phyloP scores from a whole-genome alignment of 2,329 filamentous ascomycete species.

The Aspergillus sp. region DNA sequence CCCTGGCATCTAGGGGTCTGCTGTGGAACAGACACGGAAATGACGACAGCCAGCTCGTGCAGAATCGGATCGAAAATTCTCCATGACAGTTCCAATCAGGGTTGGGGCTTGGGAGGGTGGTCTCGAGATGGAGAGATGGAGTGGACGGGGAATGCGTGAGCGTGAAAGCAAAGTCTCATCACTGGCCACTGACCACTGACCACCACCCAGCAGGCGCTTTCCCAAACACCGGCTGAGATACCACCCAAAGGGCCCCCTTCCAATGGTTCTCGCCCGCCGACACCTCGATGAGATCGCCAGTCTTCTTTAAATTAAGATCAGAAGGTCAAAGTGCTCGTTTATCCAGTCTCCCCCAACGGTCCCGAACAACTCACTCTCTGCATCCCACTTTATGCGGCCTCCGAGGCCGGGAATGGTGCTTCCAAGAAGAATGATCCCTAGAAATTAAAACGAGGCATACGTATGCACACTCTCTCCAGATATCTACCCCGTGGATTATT shows the following conservation, averaged over 20 bases:
- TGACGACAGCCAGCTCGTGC: constrained; percentile 7
- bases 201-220: constrained; percentile 4
- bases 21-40: constrained; percentile 6
- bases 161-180: background rate
- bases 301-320: constrained; percentile 1
- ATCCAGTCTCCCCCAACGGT: background rate
- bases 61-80: constrained; percentile 3
- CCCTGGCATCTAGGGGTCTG: constrained; percentile 5
- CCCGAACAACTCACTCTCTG: background rate
- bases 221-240: constrained; percentile 17
- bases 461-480: background rate
- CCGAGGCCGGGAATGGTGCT: background rate
- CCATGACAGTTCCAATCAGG: constrained; percentile 7
- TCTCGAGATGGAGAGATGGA: background rate
- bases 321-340: background rate
- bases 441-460: background rate
- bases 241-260: constrained; percentile 1
- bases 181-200: background rate
- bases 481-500: background rate
- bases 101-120: background rate
- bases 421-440: background rate
- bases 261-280: constrained; percentile 9
- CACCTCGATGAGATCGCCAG: constrained; percentile 1
- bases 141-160: background rate
- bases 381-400: background rate